Evolutionary conservation across 768 basidiomycete genomes (phyloP), one percentile per base, ranked within the genome.

Genomic region (Suillus americanus): DNA sequence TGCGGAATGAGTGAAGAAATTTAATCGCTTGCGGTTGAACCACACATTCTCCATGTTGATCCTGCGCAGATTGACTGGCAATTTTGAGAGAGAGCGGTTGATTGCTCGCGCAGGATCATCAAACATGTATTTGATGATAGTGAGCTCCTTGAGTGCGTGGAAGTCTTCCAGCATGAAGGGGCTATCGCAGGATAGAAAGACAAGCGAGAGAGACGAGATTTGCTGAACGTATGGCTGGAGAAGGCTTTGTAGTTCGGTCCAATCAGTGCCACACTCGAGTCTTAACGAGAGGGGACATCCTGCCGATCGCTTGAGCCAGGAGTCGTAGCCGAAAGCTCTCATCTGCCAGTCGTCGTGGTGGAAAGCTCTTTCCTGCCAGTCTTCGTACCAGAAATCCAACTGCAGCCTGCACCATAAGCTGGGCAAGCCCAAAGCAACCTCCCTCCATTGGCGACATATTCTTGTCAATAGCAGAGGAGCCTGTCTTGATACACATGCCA

Each of bases 321-420:
- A 18, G 25, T 30, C 16, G 16, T 30, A 51, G 28, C 28, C 5
- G 13, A 14, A 13, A 1, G 23, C 23, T 48, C 63, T 63, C 46
- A 60, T 72, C 37, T 60, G 59, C 5, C 51, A 60, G n/a, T 41
- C 51, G 59, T 48, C 7, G 25, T 57, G 62, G n/a, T 3, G 16
- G 7, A 28, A 16, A 3, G 25, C 14, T 51, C 63, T 65, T 46
- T 62, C 70, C 38, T 62, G 55, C 8, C 48, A 61, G 23, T 41
- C 46, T 59, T 48, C 6, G 35, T 59, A 61, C 37, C 65, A 61
- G 20, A 62, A 56, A 12, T n/a, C 4, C 45, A 75, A 67, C 8
- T 16, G 14, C 14, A 86, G 81, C 1, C 79, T 77, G 16, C 80
- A 78, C 85, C 85, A 86, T 28, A 86, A 70, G 56, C 72, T 75